These are phyloP conservation scores for Aphanoascus verrucosus DNA, from an alignment of 2,329 filamentous ascomycete genomes.

Conservation along the genomic window DNA sequence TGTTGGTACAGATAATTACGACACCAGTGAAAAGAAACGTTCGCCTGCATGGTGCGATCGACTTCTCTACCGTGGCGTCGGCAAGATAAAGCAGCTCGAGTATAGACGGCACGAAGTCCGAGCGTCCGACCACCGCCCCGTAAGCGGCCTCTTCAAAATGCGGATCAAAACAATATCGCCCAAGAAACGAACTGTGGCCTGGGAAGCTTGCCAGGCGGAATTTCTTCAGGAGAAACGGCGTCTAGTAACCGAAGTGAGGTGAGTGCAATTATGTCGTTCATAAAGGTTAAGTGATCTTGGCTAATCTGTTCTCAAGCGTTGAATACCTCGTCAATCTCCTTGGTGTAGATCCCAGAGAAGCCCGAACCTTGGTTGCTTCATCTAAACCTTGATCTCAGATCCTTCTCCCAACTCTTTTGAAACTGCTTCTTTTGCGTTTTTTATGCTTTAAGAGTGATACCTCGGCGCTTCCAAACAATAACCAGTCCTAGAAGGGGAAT, in stretches of 20 bases:
- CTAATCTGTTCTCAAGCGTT: slow-evolving; percentile 36
- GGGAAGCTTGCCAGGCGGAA: slow-evolving; percentile 62
- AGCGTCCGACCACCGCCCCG: slow-evolving; percentile 85
- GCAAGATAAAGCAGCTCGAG: slow-evolving; percentile 74
- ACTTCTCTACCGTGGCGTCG: slow-evolving; percentile 71
- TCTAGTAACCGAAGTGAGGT: slow-evolving; percentile 67
- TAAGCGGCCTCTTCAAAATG: slow-evolving; percentile 73
- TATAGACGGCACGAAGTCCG: slow-evolving; percentile 82
- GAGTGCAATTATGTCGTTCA: slow-evolving; percentile 31
- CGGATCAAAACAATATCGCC: slow-evolving; percentile 71
- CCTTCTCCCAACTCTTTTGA: neutral
- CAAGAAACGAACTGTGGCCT: slow-evolving; percentile 52
- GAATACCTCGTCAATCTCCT: slow-evolving; percentile 56
- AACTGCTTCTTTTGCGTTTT: neutral
- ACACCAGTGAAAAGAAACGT: slow-evolving; percentile 86
- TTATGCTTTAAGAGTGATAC: neutral
- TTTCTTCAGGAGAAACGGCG: slow-evolving; percentile 62
- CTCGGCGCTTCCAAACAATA: neutral
- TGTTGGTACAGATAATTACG: slow-evolving; percentile 86
- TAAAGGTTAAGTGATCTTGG: neutral
- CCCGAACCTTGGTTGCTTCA: slow-evolving; percentile 34
- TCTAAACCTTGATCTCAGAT: neutral
- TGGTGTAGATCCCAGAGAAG: slow-evolving; percentile 46
- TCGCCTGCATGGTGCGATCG: slow-evolving; percentile 96
- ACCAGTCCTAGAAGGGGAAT: neutral